Evolutionary conservation across 1,284 basidiomycete species (phyloP).

Genomic region (Sporisorium sorghi): DNA sequence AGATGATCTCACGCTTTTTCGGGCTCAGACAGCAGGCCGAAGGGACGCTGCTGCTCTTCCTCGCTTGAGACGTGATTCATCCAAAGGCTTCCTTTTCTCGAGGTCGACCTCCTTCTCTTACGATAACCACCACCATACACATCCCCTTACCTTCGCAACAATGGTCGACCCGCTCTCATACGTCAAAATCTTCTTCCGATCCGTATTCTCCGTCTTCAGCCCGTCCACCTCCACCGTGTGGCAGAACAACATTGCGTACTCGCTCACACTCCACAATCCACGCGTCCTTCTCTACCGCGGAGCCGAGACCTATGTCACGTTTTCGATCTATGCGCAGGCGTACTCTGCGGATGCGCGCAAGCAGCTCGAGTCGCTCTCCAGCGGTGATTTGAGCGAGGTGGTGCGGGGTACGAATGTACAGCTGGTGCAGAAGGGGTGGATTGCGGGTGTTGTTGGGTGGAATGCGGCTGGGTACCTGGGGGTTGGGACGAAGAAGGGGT

Average conservation of each 20-base stretch:
- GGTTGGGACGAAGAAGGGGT: slow-evolving; percentile 42
- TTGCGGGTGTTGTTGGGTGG: slow-evolving; percentile 59
- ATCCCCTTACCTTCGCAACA: too few relatives aligned
- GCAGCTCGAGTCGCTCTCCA: slow-evolving; percentile 27
- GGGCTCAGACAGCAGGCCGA: not conserved
- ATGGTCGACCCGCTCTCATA: slow-evolving; percentile 49
- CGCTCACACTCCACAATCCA: slow-evolving; percentile 52
- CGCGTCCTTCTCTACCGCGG: slow-evolving; percentile 58
- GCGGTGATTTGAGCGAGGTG: slow-evolving; percentile 16
- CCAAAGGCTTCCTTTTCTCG: not conserved
- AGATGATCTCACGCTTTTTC: not conserved
- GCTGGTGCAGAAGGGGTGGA: slow-evolving; percentile 57
- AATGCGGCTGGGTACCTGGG: slow-evolving; percentile 50
- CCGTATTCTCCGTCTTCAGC: slow-evolving; percentile 45
- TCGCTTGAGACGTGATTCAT: not conserved
- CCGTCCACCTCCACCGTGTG: slow-evolving; percentile 45
- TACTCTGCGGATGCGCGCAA: slow-evolving; percentile 44
- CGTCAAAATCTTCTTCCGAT: slow-evolving; percentile 45
- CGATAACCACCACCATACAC: not conserved
- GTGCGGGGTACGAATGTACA: slow-evolving; percentile 43
- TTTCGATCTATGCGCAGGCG: slow-evolving; percentile 49
- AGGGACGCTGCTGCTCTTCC: not conserved
- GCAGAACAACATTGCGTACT: slow-evolving; percentile 50
- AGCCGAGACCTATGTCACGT: slow-evolving; percentile 55
- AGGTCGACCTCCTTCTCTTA: not conserved